A percentile compares a stretch with the other conserved stretches of the same genome.
Evolutionary conservation across 1,139 yeast species (phyloP).

Genomic region (Kodamaea fungicola): DNA sequence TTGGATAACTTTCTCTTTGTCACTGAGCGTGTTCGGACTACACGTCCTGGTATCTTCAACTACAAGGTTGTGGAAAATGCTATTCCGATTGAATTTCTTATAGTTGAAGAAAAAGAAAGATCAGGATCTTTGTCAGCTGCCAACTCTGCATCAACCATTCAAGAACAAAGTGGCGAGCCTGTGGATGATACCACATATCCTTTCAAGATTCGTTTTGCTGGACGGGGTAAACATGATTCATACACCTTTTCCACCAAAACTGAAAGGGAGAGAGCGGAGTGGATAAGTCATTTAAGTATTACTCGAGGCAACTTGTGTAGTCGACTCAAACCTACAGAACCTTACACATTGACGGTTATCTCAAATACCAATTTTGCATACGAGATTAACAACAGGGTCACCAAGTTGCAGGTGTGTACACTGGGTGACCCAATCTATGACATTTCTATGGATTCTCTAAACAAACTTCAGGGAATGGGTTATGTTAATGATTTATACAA

Average conservation of each 20-base stretch:
- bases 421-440: conserved; percentile 62
- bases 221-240: conserved; percentile 39
- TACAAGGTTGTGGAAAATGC: conserved; percentile 55
- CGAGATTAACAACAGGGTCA: conserved; percentile 51
- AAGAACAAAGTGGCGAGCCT: conserved; percentile 3
- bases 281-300: conserved; percentile 55
- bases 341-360: conserved; percentile 52
- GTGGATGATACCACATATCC: conserved; percentile 37
- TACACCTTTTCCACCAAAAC: conserved; percentile 58
- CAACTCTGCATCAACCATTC: conserved; percentile 1
- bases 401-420: conserved; percentile 57
- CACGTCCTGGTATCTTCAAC: conserved; percentile 17
- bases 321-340: conserved; percentile 45
- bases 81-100: conserved; percentile 56
- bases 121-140: conserved; percentile 4
- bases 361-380: conserved; percentile 66
- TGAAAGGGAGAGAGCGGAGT: conserved; percentile 51
- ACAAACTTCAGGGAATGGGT: conserved; percentile 20
- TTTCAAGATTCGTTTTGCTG: conserved; percentile 43
- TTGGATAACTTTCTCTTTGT: conserved; percentile 72
- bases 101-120: conserved; percentile 46
- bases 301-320: conserved; percentile 55
- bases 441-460: conserved; percentile 30
- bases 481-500: conserved; percentile 27
- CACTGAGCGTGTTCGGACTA: conserved; percentile 47